Evolutionary conservation across 116 monocot genomes (phyloP).

Genomic region (Papilionanthe hybrid): DNA sequence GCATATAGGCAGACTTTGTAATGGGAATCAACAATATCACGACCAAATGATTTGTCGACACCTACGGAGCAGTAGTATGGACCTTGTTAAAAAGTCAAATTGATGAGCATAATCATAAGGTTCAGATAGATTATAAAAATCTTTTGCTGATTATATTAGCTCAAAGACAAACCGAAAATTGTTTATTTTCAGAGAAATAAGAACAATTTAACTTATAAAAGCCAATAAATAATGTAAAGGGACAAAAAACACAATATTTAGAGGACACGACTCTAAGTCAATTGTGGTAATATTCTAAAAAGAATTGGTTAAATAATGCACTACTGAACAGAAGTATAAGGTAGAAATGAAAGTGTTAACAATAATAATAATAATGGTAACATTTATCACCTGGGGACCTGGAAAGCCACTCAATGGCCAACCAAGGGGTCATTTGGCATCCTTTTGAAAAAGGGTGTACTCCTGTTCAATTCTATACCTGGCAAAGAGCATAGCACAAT

Average conservation of each 20-base stretch:
- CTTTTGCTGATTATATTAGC: not conserved
- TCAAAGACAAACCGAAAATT: not conserved
- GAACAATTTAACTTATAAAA: too few species aligned
- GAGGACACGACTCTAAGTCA: not conserved
- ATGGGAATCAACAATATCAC: slow-evolving; percentile 86
- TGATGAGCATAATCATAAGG: not conserved
- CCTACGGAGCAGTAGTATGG: slow-evolving; percentile 82
- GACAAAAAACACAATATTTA: not conserved
- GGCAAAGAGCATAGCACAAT: not conserved
- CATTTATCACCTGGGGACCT: slow-evolving; percentile 70
- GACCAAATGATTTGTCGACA: slow-evolving; percentile 75
- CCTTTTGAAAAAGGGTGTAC: slow-evolving; percentile 90
- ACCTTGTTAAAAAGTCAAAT: slow-evolving; percentile 30
- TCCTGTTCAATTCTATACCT: slow-evolving; percentile 95
- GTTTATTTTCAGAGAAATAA: too few species aligned
- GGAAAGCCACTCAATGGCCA: slow-evolving; percentile 94
- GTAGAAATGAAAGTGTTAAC: not conserved
- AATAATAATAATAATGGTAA: not conserved
- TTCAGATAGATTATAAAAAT: not conserved
- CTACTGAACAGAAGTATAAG: not conserved
- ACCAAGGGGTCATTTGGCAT: slow-evolving; percentile 86
- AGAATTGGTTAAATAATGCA: not conserved
- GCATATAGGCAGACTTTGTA: slow-evolving; percentile 89
- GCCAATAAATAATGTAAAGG: not conserved
- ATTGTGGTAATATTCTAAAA: not conserved